These are phyloP conservation scores for Suillus subaureus DNA, from an alignment of 768 basidiomycete species.

Conservation along the genomic window DNA sequence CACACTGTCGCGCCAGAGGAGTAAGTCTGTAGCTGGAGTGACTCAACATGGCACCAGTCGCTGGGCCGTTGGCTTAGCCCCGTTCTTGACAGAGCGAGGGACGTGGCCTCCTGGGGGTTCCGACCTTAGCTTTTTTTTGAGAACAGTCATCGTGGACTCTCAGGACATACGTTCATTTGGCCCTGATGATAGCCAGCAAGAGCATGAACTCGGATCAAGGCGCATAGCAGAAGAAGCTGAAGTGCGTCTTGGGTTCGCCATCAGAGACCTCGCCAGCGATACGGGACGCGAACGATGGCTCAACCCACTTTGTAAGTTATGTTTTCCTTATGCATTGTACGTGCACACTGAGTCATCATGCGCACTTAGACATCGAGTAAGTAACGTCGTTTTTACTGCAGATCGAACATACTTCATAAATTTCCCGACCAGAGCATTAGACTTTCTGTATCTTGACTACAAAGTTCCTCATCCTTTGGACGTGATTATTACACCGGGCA, in stretches of 20 bases:
- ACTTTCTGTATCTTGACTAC: constrained; percentile 90
- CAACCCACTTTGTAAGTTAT: constrained; percentile 74
- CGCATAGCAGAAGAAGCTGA: constrained; percentile 61
- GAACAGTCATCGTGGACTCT: constrained; percentile 86
- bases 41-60: constrained; percentile 23
- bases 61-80: constrained; percentile 75
- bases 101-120: constrained; percentile 88
- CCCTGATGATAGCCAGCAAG: constrained; percentile 22
- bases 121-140: constrained; percentile 79
- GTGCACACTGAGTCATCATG: background rate
- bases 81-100: constrained; percentile 68
- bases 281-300: constrained; percentile 76
- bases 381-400: constrained; percentile 23
- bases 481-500: constrained; percentile 66
- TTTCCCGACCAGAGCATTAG: constrained; percentile 62
- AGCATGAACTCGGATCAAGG: constrained; percentile 37
- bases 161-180: constrained; percentile 41
- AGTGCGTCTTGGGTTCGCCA: constrained; percentile 81
- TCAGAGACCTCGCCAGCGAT: constrained; percentile 69
- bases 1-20: constrained; percentile 25
- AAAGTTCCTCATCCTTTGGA: constrained; percentile 81
- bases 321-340: background rate
- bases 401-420: background rate
- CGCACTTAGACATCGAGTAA: constrained; percentile 48
- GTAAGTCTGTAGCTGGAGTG: constrained; percentile 21